Evolutionary conservation across 179 eudicot species (phyloP), one percentile per base, ranked within the genome.

Genomic region (Nepenthes alata): DNA sequence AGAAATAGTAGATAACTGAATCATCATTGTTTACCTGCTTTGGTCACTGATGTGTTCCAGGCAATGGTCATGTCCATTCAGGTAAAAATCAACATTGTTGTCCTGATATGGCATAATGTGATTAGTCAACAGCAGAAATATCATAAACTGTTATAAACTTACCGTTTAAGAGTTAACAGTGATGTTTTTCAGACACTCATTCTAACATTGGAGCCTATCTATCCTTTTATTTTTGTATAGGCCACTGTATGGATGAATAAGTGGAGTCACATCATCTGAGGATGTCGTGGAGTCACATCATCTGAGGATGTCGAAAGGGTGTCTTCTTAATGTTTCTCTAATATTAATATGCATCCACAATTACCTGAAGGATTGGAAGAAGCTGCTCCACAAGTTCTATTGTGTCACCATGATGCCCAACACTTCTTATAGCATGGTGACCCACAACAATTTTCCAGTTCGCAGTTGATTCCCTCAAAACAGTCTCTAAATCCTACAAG

Each of bases 1-100:
- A 6, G 3, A 1, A 2, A 52, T 48, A 3, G 13, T 50, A 25
- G 4, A 10, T 13, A 60, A 34, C 25, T 25, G 25, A 25, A 25
- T 25, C 25, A 25, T 25, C 25, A 25, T 25, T 25, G 25, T 50
- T 64, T 58, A 78, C 79, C 77, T 75, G 55, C 72, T 50, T 3
- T 47, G 3, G 62, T 71, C 70, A 13, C 54, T 36, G 11, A 78
- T 61, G 44, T 67, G 80, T 59, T 78, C 70, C 35, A 75, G 68
- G 60, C 83, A 75, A 67, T 78, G 83, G 16, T 78, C 83, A 34
- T 75, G 83, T 11, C 83, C 83, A 36, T 78, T 78, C 58, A 78
- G 57, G 60, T 75, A 78, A 9, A 78, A 62, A 60, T 72, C 83
- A 2, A 78, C 83, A 0, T 57, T 57, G 58, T 75, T 66, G 34